Evolutionary conservation across 139 green algal genomes (phyloP).

Genomic region (Eudorina sp.): DNA sequence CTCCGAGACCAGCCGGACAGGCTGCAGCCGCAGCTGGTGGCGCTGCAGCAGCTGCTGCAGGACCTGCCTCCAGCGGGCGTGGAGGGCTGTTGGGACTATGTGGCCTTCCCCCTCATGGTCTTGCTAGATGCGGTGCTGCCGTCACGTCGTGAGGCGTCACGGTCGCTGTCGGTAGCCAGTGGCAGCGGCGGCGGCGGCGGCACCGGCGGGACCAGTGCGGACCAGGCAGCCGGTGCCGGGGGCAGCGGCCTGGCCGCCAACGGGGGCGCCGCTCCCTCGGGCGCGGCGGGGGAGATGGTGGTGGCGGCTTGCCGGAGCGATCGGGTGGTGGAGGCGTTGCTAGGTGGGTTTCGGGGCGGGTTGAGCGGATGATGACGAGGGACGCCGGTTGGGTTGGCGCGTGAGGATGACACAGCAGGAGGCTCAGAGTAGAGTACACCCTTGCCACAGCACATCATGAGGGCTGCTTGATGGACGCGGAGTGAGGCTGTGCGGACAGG

Average conservation of each 20-base stretch:
- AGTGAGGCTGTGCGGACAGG: too few relatives aligned
- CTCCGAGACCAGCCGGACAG: conserved; percentile 53
- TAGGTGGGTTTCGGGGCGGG: conserved; percentile 41
- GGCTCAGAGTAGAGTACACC: too few relatives aligned
- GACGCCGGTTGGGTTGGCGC: too few relatives aligned
- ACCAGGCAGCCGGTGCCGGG: neutral
- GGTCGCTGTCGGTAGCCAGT: neutral
- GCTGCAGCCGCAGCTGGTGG: conserved; percentile 51
- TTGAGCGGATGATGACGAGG: neutral
- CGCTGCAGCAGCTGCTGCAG: conserved; percentile 13
- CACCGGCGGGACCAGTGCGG: neutral
- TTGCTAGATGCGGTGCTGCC: conserved; percentile 68
- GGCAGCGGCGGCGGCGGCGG: neutral
- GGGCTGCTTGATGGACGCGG: too few relatives aligned
- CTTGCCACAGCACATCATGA: too few relatives aligned
- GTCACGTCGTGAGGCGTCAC: neutral
- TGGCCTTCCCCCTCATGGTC: conserved; percentile 79
- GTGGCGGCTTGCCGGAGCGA: conserved; percentile 59
- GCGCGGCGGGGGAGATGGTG: neutral
- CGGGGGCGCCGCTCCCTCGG: too few relatives aligned
- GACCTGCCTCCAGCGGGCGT: conserved; percentile 55
- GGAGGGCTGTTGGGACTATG: conserved; percentile 76
- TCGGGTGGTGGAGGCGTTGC: conserved; percentile 66
- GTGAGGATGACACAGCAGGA: too few relatives aligned
- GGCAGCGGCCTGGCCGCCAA: too few relatives aligned